Base-by-base conservation (phyloP, 169 alveolate genomes). In the Cryptosporidium sp. region DNA sequence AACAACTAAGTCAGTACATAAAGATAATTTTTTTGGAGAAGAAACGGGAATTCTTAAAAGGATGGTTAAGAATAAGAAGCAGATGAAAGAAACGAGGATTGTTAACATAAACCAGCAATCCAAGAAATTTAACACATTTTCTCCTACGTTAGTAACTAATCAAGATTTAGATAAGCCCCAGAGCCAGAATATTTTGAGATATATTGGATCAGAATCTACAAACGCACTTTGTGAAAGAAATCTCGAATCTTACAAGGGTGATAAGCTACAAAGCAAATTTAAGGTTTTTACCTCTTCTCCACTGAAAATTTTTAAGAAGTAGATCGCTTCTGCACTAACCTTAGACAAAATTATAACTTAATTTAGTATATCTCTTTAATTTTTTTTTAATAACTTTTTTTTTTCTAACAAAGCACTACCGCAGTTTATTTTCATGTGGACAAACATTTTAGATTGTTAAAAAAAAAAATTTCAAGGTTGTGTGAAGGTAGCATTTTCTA, bases 241-340 rank as follows among this genome's bases (percentile, higher is more conserved):
- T 35, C 16, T 14, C 14, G 72, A 65, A 65, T 65, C 72, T 18
- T 65, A 52, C 2, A 65, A n/a, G 16, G 51, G 72, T 37, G 44
- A 33, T 39, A 65, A 33, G 5, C 14, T n/a, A 8, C 72, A 39
- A 9, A 69, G 39, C 39, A 69, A 42, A 69, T 23, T 69, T 23
- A 69, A 69, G n/a, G 23, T 21, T 16, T 56, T 39, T 9, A 26
- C 72, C 21, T 73, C 70, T 39, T 73, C 86, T 1, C 70, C 86
- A 14, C 53, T 73, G 8, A 73, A 23, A 73, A 45, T 73, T n/a
- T 73, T 73, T 73, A 73, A 37, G 39, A 73, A 37, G 58, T 60
- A 60, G 68, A 35, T 29, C 69, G 42, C 48, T 39, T 18, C 10
- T 71, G 6, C 21, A 51, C 56, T 1, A 5, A 48, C 12, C 35